Base-by-base conservation (phyloP, 345 rosid genomes). In the Euphorbia pulcherrima region DNA sequence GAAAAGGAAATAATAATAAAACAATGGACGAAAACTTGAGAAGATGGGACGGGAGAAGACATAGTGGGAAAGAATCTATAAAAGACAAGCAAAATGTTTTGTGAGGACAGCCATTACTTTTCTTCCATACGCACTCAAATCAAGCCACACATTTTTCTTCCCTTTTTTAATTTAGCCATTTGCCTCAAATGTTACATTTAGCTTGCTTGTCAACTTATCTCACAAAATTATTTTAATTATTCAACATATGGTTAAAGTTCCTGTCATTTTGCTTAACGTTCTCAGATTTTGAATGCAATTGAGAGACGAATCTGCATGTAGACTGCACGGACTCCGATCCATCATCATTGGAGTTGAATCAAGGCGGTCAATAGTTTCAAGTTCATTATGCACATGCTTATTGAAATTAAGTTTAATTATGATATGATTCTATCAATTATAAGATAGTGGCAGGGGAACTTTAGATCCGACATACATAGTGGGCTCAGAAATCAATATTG, bases 51-150 rank as follows among this genome's bases (percentile, higher is more conserved):
- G 23, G 46, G 69, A 50, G 64, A 73, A 64, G 62, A 61, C 53
- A 65, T 48, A 28, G 64, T 58, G 76, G 70, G 55, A 62, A 71
- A 67, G 72, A 68, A 72, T 77, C 77, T 64, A 21, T 48, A 57
- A 69, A 69, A 67, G 73, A 63, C 66, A 67, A 63, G 44, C 39
- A 60, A 77, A 72, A 64, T 39, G 60, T 67, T 74, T 30, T 53
- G 27, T 67, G 72, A 70, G 55, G 50, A 44, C 63, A 72, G 57
- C 63, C 65, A 11, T 13, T 21, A 23, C 72, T 69, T 77, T 60
- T 44, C 41, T 62, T 60, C 23, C 61, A 13, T 44, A 69, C 71
- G 16, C 48, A 60, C 60, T 14, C 78, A 28, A 64, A 68, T 50
- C 69, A 37, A 26, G 1, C 57, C 53, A 47, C 54, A 24, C 29